Percentiles rank a stretch among this genome's conserved stretches.
These are phyloP conservation scores for Vicia sativa DNA, from an alignment of 306 rosid genomes.

Conservation along the genomic window DNA sequence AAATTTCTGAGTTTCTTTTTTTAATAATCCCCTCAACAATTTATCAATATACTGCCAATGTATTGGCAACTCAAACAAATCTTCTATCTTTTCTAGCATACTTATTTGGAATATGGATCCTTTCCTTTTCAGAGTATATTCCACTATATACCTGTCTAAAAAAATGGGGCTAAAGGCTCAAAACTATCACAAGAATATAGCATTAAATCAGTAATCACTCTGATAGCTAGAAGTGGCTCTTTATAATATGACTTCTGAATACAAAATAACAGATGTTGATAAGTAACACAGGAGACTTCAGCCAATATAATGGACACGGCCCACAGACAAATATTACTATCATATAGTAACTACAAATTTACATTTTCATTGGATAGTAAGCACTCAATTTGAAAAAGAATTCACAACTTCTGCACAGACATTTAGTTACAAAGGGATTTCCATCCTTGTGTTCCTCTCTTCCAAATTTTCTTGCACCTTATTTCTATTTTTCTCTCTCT, in stretches of 20 bases:
- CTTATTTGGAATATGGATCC: background rate
- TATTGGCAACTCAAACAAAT: background rate
- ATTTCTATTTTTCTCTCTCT: background rate
- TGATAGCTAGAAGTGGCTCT: no score
- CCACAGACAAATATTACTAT: background rate
- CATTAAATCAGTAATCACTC: no score
- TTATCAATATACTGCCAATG: background rate
- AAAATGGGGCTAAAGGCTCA: background rate
- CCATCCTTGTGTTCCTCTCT: constrained; percentile 5
- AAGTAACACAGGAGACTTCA: no score
- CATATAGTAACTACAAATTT: background rate
- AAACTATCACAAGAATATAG: background rate
- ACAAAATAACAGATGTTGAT: no score
- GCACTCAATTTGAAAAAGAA: background rate
- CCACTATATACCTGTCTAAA: background rate
- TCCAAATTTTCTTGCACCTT: background rate
- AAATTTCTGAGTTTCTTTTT: background rate
- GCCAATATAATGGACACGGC: background rate
- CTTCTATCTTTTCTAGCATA: constrained; percentile 24
- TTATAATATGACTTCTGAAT: no score
- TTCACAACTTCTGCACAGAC: background rate
- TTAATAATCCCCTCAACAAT: background rate
- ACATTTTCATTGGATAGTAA: background rate
- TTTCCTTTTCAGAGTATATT: constrained; percentile 6
- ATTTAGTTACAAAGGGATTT: constrained; percentile 2